Base-by-base conservation (phyloP, 148 eudicot genomes). In the Rhododendron henanense region DNA sequence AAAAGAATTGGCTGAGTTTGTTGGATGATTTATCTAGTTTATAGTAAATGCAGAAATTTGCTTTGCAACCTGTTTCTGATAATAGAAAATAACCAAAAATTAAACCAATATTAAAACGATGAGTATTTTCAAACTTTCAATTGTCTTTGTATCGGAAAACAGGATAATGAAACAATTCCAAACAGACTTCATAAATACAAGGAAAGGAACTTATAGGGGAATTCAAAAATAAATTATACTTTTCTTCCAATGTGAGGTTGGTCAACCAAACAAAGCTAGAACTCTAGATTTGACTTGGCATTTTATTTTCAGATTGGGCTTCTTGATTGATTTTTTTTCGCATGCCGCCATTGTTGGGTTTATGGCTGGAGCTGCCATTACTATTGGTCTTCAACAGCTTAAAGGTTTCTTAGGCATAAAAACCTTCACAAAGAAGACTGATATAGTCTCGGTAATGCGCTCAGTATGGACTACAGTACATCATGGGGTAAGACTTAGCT, bases 311-410 rank as follows among this genome's bases (percentile, higher is more conserved):
- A 96, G 99, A 69, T 85, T 95, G 85, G 99, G 98, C 0, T 96
- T 96, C 91, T 90, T 96, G 88, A 86, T 95, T 10, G 99, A 95
- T 86, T 95, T 94, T 88, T 87, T 96, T 6, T 96, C 98, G 0
- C 98, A 95, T 87, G 97, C 99, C 78, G 99, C 99, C 10, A 90
- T 94, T 31, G 94, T 96, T n/a, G 99, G 99, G 45, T 96, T 96
- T 79, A 96, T 96, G 99, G 98, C 90, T 65, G 99, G 99, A 41
- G 98, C 98, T 14, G 97, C 99, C 57, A 90, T 96, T 28, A 96
- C 97, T 8, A 96, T 96, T 57, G 91, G 86, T 80, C 98, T 96
- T 88, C 98, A 95, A 83, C 99, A 96, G 92, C 98, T 96, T 1
- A 95, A 96, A 85, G 98, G 98, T 9, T 86, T 96, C 76, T 93